Evolutionary conservation across 805 yeast genomes (phyloP).

Genomic region (Cyberlindnera samutprakarnensis): DNA sequence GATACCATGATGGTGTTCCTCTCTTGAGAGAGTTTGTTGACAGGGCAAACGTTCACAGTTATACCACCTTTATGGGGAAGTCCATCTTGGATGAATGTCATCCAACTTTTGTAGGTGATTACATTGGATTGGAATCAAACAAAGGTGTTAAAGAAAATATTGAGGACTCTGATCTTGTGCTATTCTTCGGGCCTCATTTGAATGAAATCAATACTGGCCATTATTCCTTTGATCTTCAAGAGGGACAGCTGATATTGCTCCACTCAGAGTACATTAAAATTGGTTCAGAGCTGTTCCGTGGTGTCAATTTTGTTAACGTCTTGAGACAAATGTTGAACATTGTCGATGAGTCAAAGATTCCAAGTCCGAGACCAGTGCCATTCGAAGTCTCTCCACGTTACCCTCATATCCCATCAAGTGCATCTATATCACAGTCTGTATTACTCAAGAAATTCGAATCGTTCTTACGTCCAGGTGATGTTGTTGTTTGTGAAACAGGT

Average conservation of each 20-base stretch:
- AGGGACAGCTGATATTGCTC: slow-evolving; percentile 37
- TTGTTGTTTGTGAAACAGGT: slow-evolving; percentile 76
- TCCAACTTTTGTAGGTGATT: slow-evolving; percentile 60
- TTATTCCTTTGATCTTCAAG: slow-evolving; percentile 40
- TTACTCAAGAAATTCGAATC: slow-evolving; percentile 34
- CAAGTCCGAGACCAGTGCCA: slow-evolving; percentile 8
- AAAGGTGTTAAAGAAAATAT: slow-evolving; percentile 40
- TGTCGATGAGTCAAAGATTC: slow-evolving; percentile 26
- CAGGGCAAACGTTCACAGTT: slow-evolving; percentile 41
- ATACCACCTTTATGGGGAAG: slow-evolving; percentile 62
- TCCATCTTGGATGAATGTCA: slow-evolving; percentile 66
- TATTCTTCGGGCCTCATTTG: slow-evolving; percentile 61
- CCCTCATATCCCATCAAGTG: slow-evolving; percentile 17
- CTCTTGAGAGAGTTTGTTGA: slow-evolving; percentile 41
- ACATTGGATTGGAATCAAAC: slow-evolving; percentile 53
- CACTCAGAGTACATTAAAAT: slow-evolving; percentile 48
- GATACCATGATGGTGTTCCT: slow-evolving; percentile 41
- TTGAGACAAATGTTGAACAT: slow-evolving; percentile 33
- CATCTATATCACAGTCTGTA: slow-evolving; percentile 39
- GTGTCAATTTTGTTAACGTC: slow-evolving; percentile 43
- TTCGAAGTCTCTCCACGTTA: slow-evolving; percentile 17
- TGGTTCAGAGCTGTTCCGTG: slow-evolving; percentile 31
- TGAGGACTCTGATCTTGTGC: slow-evolving; percentile 54
- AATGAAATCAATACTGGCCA: slow-evolving; percentile 70
- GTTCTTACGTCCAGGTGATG: slow-evolving; percentile 54